Base-by-base conservation (phyloP, 2,329 filamentous ascomycete genomes). In the Ophiostoma quercus region DNA sequence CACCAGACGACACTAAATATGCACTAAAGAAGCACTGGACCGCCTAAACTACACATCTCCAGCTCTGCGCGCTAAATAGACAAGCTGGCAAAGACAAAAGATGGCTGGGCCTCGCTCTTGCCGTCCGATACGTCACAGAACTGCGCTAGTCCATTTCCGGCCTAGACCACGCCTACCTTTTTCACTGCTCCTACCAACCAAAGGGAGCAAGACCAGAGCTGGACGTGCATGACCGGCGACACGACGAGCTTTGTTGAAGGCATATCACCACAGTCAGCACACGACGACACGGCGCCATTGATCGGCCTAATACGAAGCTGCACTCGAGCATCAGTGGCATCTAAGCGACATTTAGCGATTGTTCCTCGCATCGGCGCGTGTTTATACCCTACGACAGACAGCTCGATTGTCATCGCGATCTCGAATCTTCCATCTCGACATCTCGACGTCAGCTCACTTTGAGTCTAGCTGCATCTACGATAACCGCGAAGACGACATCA, bases 111-210 rank as follows among this genome's bases (percentile, higher is more conserved):
- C 51, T 22, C 4, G n/a, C 16, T 11, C 9, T 47, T 47, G 43
- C 16, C 43, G 12, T 47, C 8, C 60, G 47, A 37, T 72, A 72
- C 68, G 71, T 72, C 71, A 71, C 70, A 62, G 25, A 60, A 66
- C 0, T 0, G 9, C 25, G 41, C 69, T 72, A 71, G 39, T 1
- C 54, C 19, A 1, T 4, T 32, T 37, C 16, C 6, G 25, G 71
- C 11, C 67, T 71, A 71, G 67, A 19, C 1, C 32, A 8, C 19
- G 22, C 9, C 34, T 37, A 9, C 39, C n/a, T 41, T 41, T 41
- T 41, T 71, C 67, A 25, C 43, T 14, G 22, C 39, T 68, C 57
- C 37, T 22, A 57, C 47, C 54, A 54, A 57, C 34, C 54, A 29
- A 54, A 65, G 69, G 39, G 25, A 68, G 39, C 16, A 41, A 41